A percentile compares a stretch with the other conserved stretches of the same genome.
Conservation (phyloP, 257 asterid species). For the Ilex aquifolium region DNA sequence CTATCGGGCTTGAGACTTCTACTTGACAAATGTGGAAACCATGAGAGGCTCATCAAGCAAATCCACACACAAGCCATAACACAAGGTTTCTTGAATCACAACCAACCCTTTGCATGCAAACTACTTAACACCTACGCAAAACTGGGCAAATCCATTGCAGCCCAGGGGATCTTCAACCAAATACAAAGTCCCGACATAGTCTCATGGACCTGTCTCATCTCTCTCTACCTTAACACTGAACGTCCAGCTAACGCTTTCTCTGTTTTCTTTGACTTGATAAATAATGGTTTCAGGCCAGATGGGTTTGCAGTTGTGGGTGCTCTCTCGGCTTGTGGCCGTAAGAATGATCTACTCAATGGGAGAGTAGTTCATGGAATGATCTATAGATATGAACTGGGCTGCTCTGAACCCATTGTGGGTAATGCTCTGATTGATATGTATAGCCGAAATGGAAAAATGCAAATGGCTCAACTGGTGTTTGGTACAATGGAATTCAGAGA, state of each 20-base stretch:
- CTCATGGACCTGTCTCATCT: slow-evolving; percentile 60
- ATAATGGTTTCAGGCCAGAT: slow-evolving; percentile 38
- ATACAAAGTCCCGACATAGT: slow-evolving; percentile 51
- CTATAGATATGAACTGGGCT: slow-evolving; percentile 32
- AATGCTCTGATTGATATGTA: slow-evolving; percentile 74
- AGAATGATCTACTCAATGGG: slow-evolving; percentile 39
- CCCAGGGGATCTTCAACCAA: slow-evolving; percentile 42
- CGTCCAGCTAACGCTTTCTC: slow-evolving; percentile 41
- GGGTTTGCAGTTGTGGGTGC: slow-evolving; percentile 60
- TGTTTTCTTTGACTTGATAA: slow-evolving; percentile 32
- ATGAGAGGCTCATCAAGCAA: slow-evolving; percentile 36
- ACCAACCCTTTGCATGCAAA: slow-evolving; percentile 39
- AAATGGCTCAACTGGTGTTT: slow-evolving; percentile 46
- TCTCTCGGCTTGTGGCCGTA: slow-evolving; percentile 60
- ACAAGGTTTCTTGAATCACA: slow-evolving; percentile 27
- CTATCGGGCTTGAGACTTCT: slow-evolving; percentile 18
- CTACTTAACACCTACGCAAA: slow-evolving; percentile 38
- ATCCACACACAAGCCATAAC: slow-evolving; percentile 41
- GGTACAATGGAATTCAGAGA: slow-evolving; percentile 34
- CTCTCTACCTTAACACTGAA: slow-evolving; percentile 45
- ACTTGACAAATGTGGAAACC: slow-evolving; percentile 29
- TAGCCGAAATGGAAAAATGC: slow-evolving; percentile 34
- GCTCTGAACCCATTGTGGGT: slow-evolving; percentile 40
- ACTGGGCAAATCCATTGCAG: slow-evolving; percentile 32
- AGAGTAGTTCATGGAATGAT: slow-evolving; percentile 54